phyloP scores from a whole-genome alignment of 208 protist genomes.

The Leishmania turanica region DNA sequence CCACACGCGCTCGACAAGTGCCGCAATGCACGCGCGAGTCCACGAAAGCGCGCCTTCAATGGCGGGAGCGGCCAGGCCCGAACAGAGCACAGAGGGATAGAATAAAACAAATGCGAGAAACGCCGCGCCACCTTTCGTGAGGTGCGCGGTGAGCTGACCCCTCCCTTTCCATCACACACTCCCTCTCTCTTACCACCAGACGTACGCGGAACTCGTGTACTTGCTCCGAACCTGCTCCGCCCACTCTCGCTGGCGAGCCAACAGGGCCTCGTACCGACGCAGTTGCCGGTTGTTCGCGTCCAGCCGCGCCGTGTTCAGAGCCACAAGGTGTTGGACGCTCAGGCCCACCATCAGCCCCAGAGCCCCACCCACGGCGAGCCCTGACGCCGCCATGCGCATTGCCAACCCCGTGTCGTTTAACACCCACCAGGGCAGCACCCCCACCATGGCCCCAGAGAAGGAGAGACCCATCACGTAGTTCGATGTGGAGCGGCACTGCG shows the following conservation, averaged over 20 bases:
- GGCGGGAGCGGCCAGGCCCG: no score
- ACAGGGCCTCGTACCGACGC: slow-evolving; percentile 83
- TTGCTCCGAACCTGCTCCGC: slow-evolving; percentile 45
- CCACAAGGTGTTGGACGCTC: slow-evolving; percentile 57
- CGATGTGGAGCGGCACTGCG: slow-evolving; percentile 52
- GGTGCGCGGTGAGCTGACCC: not conserved
- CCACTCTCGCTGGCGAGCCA: slow-evolving; percentile 73
- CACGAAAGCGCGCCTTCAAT: not conserved
- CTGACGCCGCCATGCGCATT: slow-evolving; percentile 62
- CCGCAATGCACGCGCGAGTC: not conserved
- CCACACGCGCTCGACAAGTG: no score
- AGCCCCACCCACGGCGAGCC: slow-evolving; percentile 58
- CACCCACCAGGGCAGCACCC: slow-evolving; percentile 89
- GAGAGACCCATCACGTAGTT: slow-evolving; percentile 80
- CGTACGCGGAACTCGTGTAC: slow-evolving; percentile 30
- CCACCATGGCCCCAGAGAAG: slow-evolving; percentile 74
- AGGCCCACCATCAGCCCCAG: slow-evolving; percentile 68
- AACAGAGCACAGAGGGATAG: not conserved
- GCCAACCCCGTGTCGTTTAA: slow-evolving; percentile 67
- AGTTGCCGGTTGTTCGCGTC: slow-evolving; percentile 76
- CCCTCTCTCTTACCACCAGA: slow-evolving; percentile 75
- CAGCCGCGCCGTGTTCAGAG: slow-evolving; percentile 69
- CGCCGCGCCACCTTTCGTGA: not conserved
- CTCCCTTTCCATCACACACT: not conserved
- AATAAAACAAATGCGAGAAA: not conserved